phyloP scores from a whole-genome alignment of 164 flowering plant species.

The Annona squamosa region DNA sequence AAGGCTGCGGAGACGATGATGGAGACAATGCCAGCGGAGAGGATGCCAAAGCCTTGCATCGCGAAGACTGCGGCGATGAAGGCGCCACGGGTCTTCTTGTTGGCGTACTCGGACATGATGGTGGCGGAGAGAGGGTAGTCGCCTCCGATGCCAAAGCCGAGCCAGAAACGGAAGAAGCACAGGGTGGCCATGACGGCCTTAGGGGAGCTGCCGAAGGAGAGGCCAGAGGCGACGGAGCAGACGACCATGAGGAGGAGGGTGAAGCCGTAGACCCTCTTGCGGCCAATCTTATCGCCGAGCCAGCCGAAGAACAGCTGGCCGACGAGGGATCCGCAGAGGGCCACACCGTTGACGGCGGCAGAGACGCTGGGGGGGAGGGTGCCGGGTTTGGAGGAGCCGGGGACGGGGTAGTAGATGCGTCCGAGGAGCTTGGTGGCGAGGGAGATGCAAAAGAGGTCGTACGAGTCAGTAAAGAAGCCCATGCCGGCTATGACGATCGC shows the following conservation, averaged over 20 bases:
- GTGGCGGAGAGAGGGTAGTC: constrained; percentile 24
- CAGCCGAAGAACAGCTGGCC: constrained; percentile 54
- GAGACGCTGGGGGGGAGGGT: constrained; percentile 33
- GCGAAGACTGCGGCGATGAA: constrained; percentile 24
- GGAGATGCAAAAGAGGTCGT: constrained; percentile 18
- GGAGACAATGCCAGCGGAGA: constrained; percentile 19
- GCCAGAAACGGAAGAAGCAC: constrained; percentile 28
- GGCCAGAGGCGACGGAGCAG: constrained; percentile 49
- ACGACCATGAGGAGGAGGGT: constrained; percentile 46
- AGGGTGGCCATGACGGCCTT: constrained; percentile 35
- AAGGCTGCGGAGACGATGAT: constrained; percentile 18
- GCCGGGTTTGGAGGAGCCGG: constrained; percentile 17
- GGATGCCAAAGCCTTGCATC: constrained; percentile 24
- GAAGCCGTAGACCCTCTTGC: constrained; percentile 48
- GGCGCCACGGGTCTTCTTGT: constrained; percentile 17
- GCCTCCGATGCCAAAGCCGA: constrained; percentile 24
- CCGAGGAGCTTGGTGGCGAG: constrained; percentile 63
- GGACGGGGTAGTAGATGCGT: constrained; percentile 43
- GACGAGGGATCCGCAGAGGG: constrained; percentile 41
- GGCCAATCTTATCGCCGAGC: constrained; percentile 54
- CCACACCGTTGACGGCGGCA: constrained; percentile 38
- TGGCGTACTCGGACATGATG: constrained; percentile 25
- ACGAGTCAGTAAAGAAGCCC: constrained; percentile 22
- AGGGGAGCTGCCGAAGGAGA: constrained; percentile 34
- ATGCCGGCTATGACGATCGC: constrained; percentile 20